Conservation (phyloP, 2,329 filamentous ascomycete species). For the Fusarium staphyleae region DNA sequence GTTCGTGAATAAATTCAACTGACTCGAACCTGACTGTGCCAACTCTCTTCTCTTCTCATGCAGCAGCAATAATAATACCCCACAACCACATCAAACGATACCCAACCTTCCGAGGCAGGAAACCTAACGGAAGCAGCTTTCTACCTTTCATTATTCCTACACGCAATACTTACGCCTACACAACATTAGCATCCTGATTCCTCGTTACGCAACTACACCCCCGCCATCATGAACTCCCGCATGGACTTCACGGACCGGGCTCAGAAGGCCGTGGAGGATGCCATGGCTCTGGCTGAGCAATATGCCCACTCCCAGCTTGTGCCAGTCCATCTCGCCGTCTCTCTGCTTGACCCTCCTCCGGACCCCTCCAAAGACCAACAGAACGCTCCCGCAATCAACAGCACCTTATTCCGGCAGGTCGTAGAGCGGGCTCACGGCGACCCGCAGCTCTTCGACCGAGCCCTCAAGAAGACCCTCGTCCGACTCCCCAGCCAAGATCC, state of each 20-base stretch:
- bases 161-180: conserved; percentile 1
- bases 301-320: conserved; percentile 91
- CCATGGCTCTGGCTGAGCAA: conserved; percentile 85
- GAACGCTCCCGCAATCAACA: conserved; percentile 69
- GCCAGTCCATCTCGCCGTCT: conserved; percentile 87
- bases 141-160: background rate
- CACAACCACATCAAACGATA: conserved; percentile 32
- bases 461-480: conserved; percentile 90
- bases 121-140: conserved; percentile 27
- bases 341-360: conserved; percentile 76
- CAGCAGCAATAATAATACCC: conserved; percentile 19
- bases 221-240: conserved; percentile 69
- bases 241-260: conserved; percentile 96
- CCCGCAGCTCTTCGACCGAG: conserved; percentile 83
- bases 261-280: conserved; percentile 87
- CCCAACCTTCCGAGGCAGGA: conserved; percentile 34
- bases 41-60: conserved; percentile 20
- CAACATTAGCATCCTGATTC: background rate
- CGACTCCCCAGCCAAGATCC: conserved; percentile 93
- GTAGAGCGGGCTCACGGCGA: conserved; percentile 94
- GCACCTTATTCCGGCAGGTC: conserved; percentile 92
- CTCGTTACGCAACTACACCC: conserved; percentile 1
- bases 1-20: conserved; percentile 39
- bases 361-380: conserved; percentile 85
- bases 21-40: conserved; percentile 7